Base-by-base conservation (phyloP, 2,329 filamentous ascomycete genomes). In the Monosporascus sp. region DNA sequence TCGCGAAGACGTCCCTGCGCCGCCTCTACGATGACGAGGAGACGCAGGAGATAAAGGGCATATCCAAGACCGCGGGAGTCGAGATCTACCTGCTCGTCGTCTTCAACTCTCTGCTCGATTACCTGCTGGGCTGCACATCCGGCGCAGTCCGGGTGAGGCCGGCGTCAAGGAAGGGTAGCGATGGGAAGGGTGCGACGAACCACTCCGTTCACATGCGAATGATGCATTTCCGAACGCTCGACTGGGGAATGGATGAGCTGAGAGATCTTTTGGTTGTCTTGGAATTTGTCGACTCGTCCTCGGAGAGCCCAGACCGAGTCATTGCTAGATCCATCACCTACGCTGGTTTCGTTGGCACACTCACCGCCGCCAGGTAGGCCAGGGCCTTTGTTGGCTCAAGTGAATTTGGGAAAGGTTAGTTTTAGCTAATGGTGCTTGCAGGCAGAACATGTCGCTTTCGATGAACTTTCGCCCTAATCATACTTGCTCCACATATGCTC, bases 61-160 rank as follows among this genome's bases (percentile, higher is more conserved):
- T 88, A 37, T 74, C 76, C 26, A 64, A 70, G 26, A 72, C 67
- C 2, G 75, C 75, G 0, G 77, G 74, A 0, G 70, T 87, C 3
- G 72, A 79, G 1, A 71, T 87, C 64, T 82, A 84, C 58, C 67
- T 87, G 0, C 71, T 88, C 0, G 77, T 88, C 3, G 77, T 78
- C 3, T 77, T 86, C 59, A 88, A 88, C 59, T 80, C 82, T 2
- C 67, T 87, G 2, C 71, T 88, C 1, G 85, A 88, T 60, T 68
- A 81, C 5, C 70, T 88, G 37, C 78, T 88, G 68, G 85, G 84
- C 2, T 88, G 85, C 63, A 87, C 84, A 1, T 85, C 81, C 46
- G 71, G 71, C 3, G 71, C 69, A 0, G 65, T 63, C 0, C 60
- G 67, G 1, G 58, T 64, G 11, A 56, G 60, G 6, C 66, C 56